A percentile compares a stretch with the other conserved stretches of the same genome.
phyloP scores from a whole-genome alignment of 305 asterid species.

The Rubia tinctorum region DNA sequence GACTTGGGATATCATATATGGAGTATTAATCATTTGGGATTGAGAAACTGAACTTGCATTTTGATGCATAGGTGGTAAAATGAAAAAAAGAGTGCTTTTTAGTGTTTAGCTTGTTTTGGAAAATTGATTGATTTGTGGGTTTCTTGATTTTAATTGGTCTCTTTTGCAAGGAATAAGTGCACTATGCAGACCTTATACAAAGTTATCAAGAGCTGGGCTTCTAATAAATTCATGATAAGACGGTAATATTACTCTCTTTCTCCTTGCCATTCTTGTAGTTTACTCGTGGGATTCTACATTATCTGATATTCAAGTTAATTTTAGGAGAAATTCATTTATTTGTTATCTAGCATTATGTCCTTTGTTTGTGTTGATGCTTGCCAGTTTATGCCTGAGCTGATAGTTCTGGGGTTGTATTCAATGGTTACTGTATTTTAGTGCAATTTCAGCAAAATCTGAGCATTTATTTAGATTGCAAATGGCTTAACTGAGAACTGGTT shows the following conservation, averaged over 20 bases:
- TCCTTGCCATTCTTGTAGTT: too few species aligned
- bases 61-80: too few species aligned
- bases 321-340: neutral
- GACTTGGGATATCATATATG: too few species aligned
- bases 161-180: too few species aligned
- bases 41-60: too few species aligned
- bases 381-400: too few species aligned
- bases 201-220: slow-evolving; percentile 60
- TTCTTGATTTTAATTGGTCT: too few species aligned
- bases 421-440: neutral
- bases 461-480: neutral
- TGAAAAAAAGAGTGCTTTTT: too few species aligned
- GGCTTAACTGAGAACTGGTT: neutral
- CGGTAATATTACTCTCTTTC: slow-evolving; percentile 25
- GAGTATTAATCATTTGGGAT: too few species aligned
- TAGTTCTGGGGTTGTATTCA: too few species aligned
- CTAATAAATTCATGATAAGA: slow-evolving; percentile 57
- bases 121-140: too few species aligned
- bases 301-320: neutral
- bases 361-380: slow-evolving; percentile 1
- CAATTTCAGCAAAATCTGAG: neutral
- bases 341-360: neutral
- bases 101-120: too few species aligned
- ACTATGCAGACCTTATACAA: slow-evolving; percentile 39
- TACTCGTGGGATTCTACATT: neutral